Base-by-base conservation (phyloP, 208 protist species). In the Wallacemonas sp. region DNA sequence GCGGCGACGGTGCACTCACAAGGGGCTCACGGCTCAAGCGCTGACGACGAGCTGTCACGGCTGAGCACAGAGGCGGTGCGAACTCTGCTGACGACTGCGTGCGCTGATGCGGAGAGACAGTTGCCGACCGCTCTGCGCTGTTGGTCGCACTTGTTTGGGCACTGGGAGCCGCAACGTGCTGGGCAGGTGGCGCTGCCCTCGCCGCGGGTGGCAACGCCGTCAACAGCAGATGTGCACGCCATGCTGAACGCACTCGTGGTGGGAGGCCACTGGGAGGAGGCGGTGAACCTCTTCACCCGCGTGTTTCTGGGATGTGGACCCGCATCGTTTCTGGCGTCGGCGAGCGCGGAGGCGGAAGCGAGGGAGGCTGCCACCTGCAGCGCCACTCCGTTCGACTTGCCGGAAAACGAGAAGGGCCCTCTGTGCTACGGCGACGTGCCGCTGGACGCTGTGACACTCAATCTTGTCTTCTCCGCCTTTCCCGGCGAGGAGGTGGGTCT, bases 401-500 rank as follows among this genome's bases (percentile, higher is more conserved):
- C 58, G 10, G 41, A 63, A 9, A 27, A n/a, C 24, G 58, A 19
- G n/a, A 5, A 9, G 9, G 24, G 58, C 27, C 19, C 36, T 32
- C 36, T 26, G 22, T 26, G 54, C 32, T 45, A 61, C 54, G 36
- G 54, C 36, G 10, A n/a, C 1, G 30, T 76, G 10, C 73, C 71
- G 0, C 61, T 93, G 13, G 68, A 84, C 24, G 57, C 39, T 17
- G 62, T 69, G 8, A 72, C 71, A 26, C 55, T 91, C n/a, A 86
- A 91, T 39, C 61, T 91, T 8, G 65, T 89, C 44, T 94, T 94
- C 44, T 38, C 79, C 15, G 57, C 73, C 9, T 83, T 91, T 60
- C 78, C 77, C 39, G 5, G 4, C 10, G 41, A 36, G 4, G 30
- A 54, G 22, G 61, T 42, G 32, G 9, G 12, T 10, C 27, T 68